Conservation (phyloP, 257 asterid genomes). For the Forsythia suspensa region DNA sequence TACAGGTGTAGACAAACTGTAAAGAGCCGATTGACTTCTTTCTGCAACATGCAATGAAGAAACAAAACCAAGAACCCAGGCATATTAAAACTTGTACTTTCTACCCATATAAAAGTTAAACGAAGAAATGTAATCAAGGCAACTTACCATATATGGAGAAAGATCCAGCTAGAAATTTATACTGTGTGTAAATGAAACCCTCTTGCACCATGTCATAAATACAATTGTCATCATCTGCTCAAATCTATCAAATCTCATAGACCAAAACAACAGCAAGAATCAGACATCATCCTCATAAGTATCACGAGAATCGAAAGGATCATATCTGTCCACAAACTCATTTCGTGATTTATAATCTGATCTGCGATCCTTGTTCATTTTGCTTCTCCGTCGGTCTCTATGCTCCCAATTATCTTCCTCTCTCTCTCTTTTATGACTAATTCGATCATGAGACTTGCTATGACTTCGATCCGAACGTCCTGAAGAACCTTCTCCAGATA, state of each 20-base stretch:
- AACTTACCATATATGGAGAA: conserved; percentile 45
- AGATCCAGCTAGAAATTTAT: conserved; percentile 19
- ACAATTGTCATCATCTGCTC: conserved; percentile 16
- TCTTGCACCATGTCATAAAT: conserved; percentile 9
- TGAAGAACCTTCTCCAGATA: conserved; percentile 29
- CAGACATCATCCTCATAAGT: conserved; percentile 19
- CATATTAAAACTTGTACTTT: conserved; percentile 25
- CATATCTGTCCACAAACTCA: conserved; percentile 73
- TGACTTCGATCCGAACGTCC: conserved; percentile 36
- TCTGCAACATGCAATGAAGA: conserved; percentile 51
- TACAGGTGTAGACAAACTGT: conserved; percentile 61
- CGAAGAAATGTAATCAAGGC: conserved; percentile 16
- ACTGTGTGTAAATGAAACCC: background rate
- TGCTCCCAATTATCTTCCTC: conserved; percentile 34
- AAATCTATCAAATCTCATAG: conserved; percentile 9
- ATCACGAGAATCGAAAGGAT: conserved; percentile 52
- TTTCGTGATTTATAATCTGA: conserved; percentile 29
- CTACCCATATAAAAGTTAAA: conserved; percentile 18
- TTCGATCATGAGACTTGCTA: conserved; percentile 42
- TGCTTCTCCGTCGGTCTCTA: conserved; percentile 35
- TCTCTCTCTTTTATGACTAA: conserved; percentile 46
- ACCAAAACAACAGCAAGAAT: background rate
- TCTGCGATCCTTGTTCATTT: conserved; percentile 25
- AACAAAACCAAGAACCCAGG: conserved; percentile 26
- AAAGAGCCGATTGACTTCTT: conserved; percentile 48